These are phyloP conservation scores for Lactarius hengduanensis DNA, from an alignment of 768 basidiomycete genomes.

Conservation along the genomic window DNA sequence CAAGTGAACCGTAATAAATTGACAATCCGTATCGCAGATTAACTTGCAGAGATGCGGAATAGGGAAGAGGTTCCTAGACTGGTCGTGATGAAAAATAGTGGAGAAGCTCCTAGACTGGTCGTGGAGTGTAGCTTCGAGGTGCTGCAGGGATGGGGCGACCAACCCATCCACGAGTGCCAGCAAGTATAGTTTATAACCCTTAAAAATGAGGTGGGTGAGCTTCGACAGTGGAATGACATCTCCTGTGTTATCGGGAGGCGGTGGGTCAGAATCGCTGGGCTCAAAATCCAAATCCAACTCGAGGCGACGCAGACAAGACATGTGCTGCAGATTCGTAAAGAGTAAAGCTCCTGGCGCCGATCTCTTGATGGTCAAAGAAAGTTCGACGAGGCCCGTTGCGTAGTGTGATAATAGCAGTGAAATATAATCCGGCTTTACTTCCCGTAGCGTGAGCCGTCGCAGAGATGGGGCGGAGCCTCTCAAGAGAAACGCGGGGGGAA, in stretches of 20 bases:
- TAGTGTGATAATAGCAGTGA: not conserved
- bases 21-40: not conserved
- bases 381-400: not conserved
- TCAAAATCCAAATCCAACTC: not conserved
- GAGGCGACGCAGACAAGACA: not conserved
- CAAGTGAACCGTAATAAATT: not conserved
- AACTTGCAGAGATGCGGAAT: not conserved
- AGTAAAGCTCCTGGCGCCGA: not conserved
- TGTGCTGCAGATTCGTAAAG: not conserved
- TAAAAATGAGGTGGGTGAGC: not conserved
- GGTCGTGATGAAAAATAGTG: too few relatives aligned
- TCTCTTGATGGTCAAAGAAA: not conserved
- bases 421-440: too few relatives aligned
- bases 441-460: not conserved
- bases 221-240: not conserved
- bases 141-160: constrained; percentile 6
- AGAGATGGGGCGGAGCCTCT: not conserved
- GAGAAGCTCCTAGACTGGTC: too few relatives aligned
- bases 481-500: not conserved
- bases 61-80: too few relatives aligned
- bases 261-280: too few relatives aligned
- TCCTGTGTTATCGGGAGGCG: too few relatives aligned
- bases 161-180: not conserved
- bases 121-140: not conserved
- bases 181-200: not conserved